Percentiles rank a stretch among this genome's conserved stretches.
Conservation (phyloP, 495 filamentous ascomycete genomes). For the Aspergillus mulundensis region DNA sequence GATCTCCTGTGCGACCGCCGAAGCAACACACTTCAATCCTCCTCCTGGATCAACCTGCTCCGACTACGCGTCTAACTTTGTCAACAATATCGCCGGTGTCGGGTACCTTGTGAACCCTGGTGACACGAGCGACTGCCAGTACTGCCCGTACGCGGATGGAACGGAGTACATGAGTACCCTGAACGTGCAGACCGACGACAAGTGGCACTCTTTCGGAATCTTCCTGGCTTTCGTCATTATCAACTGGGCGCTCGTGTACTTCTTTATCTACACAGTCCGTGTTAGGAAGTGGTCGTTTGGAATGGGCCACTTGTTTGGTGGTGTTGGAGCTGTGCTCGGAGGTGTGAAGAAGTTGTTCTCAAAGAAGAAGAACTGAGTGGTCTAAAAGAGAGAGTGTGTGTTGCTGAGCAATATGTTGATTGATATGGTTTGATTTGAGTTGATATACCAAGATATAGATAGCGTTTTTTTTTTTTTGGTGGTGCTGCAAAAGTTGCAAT, state of each 20-base stretch:
- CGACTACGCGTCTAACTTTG: constrained; percentile 55
- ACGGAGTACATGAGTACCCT: constrained; percentile 64
- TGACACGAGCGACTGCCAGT: constrained; percentile 59
- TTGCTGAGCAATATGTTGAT: neutral
- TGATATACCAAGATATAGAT: neutral
- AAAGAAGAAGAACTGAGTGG: constrained; percentile 8
- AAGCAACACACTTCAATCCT: constrained; percentile 63
- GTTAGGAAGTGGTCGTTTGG: constrained; percentile 73
- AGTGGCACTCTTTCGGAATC: constrained; percentile 76
- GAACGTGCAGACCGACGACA: constrained; percentile 60
- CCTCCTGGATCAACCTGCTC: constrained; percentile 60
- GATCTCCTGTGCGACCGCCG: constrained; percentile 54
- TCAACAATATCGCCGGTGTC: constrained; percentile 37
- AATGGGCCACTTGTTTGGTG: constrained; percentile 53
- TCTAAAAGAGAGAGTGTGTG: neutral
- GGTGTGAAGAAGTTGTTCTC: constrained; percentile 40
- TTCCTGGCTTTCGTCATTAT: constrained; percentile 72
- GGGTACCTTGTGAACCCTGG: constrained; percentile 59
- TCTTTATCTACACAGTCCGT: constrained; percentile 77
- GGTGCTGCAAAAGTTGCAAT: neutral
- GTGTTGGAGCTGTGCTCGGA: constrained; percentile 43
- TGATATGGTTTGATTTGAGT: neutral
- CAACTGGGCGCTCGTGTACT: constrained; percentile 78
- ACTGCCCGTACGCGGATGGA: constrained; percentile 66
- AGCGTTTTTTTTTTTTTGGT: neutral